Percentiles rank a stretch among this genome's conserved stretches.
These are phyloP conservation scores for Ogataea trehalophila DNA, from an alignment of 805 yeast genomes.

Conservation along the genomic window DNA sequence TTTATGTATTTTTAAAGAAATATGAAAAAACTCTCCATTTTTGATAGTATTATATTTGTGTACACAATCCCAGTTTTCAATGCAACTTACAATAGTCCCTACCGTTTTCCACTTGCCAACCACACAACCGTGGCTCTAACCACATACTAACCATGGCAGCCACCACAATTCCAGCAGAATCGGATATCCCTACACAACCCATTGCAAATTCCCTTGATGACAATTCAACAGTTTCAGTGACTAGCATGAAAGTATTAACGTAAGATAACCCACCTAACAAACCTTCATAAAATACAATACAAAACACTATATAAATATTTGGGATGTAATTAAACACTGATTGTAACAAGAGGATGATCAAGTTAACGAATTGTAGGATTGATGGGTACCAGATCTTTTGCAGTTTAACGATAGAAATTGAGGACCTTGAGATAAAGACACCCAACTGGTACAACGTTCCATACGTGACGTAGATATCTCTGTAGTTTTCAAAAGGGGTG, in stretches of 20 bases:
- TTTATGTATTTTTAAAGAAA: no score
- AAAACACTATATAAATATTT: slow-evolving; percentile 55
- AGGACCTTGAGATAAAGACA: slow-evolving; percentile 86
- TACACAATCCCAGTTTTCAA: slow-evolving; percentile 9
- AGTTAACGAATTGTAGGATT: slow-evolving; percentile 60
- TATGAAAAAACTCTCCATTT: no score
- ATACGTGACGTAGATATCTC: slow-evolving; percentile 89
- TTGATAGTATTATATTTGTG: no score
- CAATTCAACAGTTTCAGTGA: slow-evolving; percentile 51
- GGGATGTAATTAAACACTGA: slow-evolving; percentile 56
- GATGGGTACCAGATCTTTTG: slow-evolving; percentile 57
- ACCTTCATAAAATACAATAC: slow-evolving; percentile 78
- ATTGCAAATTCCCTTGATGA: slow-evolving; percentile 68
- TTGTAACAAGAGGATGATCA: slow-evolving; percentile 55
- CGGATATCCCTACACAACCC: slow-evolving; percentile 82
- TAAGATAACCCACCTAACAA: slow-evolving; percentile 87
- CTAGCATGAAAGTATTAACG: slow-evolving; percentile 80
- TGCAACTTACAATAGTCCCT: slow-evolving; percentile 71
- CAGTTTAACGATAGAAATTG: slow-evolving; percentile 61
- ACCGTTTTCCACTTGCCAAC: slow-evolving; percentile 63
- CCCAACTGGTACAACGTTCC: slow-evolving; percentile 90
- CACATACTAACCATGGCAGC: slow-evolving; percentile 75
- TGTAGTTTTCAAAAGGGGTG: slow-evolving; percentile 62
- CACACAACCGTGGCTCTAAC: slow-evolving; percentile 71
- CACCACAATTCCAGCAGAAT: slow-evolving; percentile 74